These are phyloP conservation scores for Globisporangium spiculum DNA, from an alignment of 352 stramenopile species.

Conservation along the genomic window DNA sequence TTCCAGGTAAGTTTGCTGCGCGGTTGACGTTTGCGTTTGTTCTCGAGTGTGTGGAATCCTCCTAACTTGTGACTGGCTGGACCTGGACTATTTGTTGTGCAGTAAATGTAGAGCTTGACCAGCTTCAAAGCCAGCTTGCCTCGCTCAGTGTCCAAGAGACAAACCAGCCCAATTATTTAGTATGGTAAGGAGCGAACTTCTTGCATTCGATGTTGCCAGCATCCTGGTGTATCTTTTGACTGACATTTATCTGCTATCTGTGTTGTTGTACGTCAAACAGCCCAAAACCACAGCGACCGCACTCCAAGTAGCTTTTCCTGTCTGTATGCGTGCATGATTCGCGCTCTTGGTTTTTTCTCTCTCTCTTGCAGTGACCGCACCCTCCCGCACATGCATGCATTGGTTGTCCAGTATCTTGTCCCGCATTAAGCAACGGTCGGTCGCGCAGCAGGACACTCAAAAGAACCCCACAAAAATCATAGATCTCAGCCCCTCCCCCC, in stretches of 20 bases:
- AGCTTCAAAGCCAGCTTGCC: constrained; percentile 22
- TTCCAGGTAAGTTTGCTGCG: constrained; percentile 42
- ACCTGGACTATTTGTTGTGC: background rate
- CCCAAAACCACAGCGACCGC: constrained; percentile 26
- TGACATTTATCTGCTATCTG: background rate
- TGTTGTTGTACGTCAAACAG: constrained; percentile 4
- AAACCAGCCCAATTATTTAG: constrained; percentile 32
- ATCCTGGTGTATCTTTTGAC: background rate
- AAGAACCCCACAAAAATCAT: background rate
- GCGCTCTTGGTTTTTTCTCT: background rate
- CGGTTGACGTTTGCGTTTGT: background rate
- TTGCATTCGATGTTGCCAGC: background rate
- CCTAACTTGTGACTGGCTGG: background rate
- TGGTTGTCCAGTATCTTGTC: constrained; percentile 14
- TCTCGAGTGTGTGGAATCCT: background rate
- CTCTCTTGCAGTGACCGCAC: constrained; percentile 4
- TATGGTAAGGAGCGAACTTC: constrained; percentile 18
- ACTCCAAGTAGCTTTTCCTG: constrained; percentile 18
- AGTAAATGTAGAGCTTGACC: constrained; percentile 20
- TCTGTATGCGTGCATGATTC: constrained; percentile 14
- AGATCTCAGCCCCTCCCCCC: background rate
- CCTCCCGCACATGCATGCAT: background rate
- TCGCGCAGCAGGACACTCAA: background rate
- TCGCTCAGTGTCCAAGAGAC: constrained; percentile 24
- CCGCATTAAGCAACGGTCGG: background rate